Evolutionary conservation across 352 stramenopile species (phyloP).

Genomic region (Pythium aristosporum): DNA sequence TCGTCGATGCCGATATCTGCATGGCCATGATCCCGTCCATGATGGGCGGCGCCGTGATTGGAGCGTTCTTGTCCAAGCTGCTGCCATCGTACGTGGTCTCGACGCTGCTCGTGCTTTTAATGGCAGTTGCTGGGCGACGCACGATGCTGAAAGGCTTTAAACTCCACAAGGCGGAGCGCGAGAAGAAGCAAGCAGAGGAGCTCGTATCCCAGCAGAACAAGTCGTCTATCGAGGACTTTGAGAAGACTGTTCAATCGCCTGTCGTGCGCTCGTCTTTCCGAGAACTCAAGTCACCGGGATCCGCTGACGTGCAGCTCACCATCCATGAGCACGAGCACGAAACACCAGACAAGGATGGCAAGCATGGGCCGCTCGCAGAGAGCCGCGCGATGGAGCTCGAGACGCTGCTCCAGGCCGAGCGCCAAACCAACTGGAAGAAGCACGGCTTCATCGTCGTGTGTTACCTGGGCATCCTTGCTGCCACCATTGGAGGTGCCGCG

Average conservation of each 20-base stretch:
- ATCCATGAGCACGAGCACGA: neutral
- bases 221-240: neutral
- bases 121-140: conserved; percentile 34
- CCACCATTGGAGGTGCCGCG: conserved; percentile 23
- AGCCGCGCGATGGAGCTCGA: neutral
- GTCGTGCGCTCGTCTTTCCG: conserved; percentile 3
- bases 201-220: neutral
- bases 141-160: conserved; percentile 37
- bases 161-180: conserved; percentile 38
- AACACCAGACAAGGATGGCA: neutral
- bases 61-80: conserved; percentile 56
- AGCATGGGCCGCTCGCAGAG: neutral
- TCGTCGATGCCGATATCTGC: conserved; percentile 56
- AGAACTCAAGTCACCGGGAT: conserved; percentile 17
- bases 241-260: neutral
- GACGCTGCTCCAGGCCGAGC: conserved; percentile 5
- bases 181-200: conserved; percentile 22
- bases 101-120: conserved; percentile 49
- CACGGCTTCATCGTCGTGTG: conserved; percentile 19
- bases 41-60: conserved; percentile 54
- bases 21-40: conserved; percentile 65
- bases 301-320: neutral
- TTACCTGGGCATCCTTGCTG: conserved; percentile 24
- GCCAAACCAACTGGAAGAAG: conserved; percentile 18
- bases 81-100: conserved; percentile 61